Evolutionary conservation across 2,329 filamentous ascomycete species (phyloP).

Genomic region (Trichoderma simmonsii): DNA sequence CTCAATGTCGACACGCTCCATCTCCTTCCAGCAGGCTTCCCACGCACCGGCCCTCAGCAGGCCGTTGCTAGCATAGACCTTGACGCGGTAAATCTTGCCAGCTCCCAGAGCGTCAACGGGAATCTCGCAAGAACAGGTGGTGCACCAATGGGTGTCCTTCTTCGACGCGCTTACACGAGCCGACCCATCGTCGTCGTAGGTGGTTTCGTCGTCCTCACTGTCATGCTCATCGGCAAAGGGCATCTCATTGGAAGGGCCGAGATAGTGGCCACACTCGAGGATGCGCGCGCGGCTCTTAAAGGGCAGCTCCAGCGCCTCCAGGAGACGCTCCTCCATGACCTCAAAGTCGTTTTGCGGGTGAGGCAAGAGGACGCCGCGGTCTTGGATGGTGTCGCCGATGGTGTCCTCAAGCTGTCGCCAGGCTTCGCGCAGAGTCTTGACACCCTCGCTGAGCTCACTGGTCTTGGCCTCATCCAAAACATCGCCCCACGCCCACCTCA

Average conservation of each 20-base stretch:
- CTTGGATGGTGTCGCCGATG: slow-evolving; percentile 67
- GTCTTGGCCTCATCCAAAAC: slow-evolving; percentile 46
- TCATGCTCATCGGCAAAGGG: slow-evolving; percentile 43
- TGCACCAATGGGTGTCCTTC: slow-evolving; percentile 52
- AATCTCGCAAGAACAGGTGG: slow-evolving; percentile 54
- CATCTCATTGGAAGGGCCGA: slow-evolving; percentile 56
- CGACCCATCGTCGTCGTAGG: slow-evolving; percentile 32
- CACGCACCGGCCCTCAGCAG: slow-evolving; percentile 89
- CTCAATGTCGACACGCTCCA: slow-evolving; percentile 97
- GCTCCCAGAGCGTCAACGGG: slow-evolving; percentile 51
- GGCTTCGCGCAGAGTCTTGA: slow-evolving; percentile 55
- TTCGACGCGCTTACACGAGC: slow-evolving; percentile 25
- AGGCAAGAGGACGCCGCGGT: slow-evolving; percentile 70
- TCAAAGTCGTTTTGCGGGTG: slow-evolving; percentile 81
- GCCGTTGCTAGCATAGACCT: slow-evolving; percentile 92
- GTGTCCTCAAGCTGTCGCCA: slow-evolving; percentile 68
- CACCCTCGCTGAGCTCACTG: slow-evolving; percentile 42
- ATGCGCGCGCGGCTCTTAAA: slow-evolving; percentile 63
- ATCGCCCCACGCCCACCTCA: slow-evolving; percentile 62
- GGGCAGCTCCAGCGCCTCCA: slow-evolving; percentile 71
- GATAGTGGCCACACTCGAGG: slow-evolving; percentile 73
- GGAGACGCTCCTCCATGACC: slow-evolving; percentile 70
- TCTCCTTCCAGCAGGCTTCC: slow-evolving; percentile 92
- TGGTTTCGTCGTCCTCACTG: slow-evolving; percentile 44
- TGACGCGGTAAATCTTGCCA: slow-evolving; percentile 68